Conservation (phyloP, 2,329 filamentous ascomycete species). For the Pyrenophora seminiperda region DNA sequence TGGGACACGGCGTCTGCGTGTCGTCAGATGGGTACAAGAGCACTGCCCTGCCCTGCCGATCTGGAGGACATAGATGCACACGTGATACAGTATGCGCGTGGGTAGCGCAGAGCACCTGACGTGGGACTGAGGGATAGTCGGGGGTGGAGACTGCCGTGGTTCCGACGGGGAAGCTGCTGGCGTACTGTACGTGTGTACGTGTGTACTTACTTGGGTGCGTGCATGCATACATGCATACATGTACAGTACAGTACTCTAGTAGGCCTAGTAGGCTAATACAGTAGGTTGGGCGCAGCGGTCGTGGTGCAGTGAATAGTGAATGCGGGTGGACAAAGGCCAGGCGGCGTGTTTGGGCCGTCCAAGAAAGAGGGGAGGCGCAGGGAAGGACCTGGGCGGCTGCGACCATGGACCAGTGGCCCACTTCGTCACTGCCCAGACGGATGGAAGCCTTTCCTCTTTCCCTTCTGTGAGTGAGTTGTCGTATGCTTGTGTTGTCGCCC, state of each 20-base stretch:
- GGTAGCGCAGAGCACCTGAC: slow-evolving; percentile 5
- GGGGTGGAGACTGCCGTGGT: slow-evolving; percentile 7
- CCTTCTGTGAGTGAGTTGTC: background rate
- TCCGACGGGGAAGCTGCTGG: slow-evolving; percentile 4
- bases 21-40: background rate
- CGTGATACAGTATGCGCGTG: background rate
- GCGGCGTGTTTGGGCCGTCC: slow-evolving; percentile 1
- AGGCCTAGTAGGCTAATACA: too few relatives aligned
- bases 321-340: background rate
- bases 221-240: too few relatives aligned
- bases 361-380: background rate
- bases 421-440: slow-evolving; percentile 10
- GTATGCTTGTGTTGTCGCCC: slow-evolving; percentile 1
- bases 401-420: slow-evolving; percentile 11
- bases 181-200: too few relatives aligned
- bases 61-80: background rate
- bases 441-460: slow-evolving; percentile 4
- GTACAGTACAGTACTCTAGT: too few relatives aligned
- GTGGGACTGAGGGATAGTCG: slow-evolving; percentile 3
- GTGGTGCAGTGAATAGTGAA: background rate
- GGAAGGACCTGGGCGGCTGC: slow-evolving; percentile 9
- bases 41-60: background rate
- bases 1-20: too few relatives aligned
- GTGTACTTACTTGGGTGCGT: too few relatives aligned
- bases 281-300: background rate